phyloP scores from a whole-genome alignment of 2,329 filamentous ascomycete species.

The Fusarium cyanostomum region DNA sequence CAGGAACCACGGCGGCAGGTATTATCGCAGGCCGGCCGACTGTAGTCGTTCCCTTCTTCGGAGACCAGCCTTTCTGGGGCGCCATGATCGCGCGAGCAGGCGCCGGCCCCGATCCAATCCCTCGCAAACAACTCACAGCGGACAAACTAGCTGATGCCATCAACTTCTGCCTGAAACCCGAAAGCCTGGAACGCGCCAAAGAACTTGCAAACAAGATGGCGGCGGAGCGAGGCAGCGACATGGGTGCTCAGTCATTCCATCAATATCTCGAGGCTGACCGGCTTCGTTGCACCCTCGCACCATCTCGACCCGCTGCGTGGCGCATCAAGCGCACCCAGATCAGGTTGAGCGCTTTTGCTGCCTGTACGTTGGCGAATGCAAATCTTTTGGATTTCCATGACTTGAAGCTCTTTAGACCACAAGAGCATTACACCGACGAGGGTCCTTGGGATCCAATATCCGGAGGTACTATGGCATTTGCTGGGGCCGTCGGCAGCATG shows the following conservation, averaged over 20 bases:
- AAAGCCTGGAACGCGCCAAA: constrained; percentile 62
- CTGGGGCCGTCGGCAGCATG: constrained; percentile 5
- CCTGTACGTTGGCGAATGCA: background rate
- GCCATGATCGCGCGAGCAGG: constrained; percentile 75
- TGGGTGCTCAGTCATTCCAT: constrained; percentile 73
- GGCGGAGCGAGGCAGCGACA: constrained; percentile 68
- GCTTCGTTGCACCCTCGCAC: background rate
- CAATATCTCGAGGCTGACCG: constrained; percentile 64
- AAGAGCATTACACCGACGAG: background rate
- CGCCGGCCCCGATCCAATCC: constrained; percentile 74
- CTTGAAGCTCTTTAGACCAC: background rate
- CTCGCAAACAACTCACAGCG: constrained; percentile 70
- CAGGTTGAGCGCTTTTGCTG: background rate
- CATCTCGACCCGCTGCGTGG: background rate
- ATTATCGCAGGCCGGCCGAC: constrained; percentile 80
- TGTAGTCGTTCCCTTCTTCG: constrained; percentile 84
- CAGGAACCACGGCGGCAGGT: constrained; percentile 84
- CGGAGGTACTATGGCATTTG: background rate
- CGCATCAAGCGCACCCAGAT: background rate
- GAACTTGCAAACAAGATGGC: constrained; percentile 70
- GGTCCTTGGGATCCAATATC: constrained; percentile 4
- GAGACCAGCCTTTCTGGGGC: constrained; percentile 84
- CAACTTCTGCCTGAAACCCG: constrained; percentile 63
- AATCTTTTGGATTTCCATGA: background rate
- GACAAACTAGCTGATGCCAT: constrained; percentile 74